Evolutionary conservation across 1,139 yeast species (phyloP).

Genomic region (Debaryomyces sp.): DNA sequence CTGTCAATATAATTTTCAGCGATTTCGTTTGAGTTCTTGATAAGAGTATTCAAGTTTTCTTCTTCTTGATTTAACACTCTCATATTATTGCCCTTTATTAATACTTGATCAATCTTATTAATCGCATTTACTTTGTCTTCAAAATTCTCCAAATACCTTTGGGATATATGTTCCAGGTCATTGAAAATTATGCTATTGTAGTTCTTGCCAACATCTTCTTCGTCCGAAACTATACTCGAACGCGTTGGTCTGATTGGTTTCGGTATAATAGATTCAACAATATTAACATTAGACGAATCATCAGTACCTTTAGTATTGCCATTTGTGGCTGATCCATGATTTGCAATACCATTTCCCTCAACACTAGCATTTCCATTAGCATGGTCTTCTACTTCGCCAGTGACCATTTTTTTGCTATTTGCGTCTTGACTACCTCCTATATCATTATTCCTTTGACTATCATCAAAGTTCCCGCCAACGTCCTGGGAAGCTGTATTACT

Average conservation of each 20-base stretch:
- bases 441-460: not conserved
- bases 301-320: not conserved
- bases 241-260: slow-evolving; percentile 2
- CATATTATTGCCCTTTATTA: slow-evolving; percentile 29
- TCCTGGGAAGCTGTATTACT: slow-evolving; percentile 16
- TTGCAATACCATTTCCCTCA: not conserved
- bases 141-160: slow-evolving; percentile 18
- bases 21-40: slow-evolving; percentile 29
- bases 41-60: slow-evolving; percentile 25
- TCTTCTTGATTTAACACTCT: slow-evolving; percentile 33
- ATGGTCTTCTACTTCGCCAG: not conserved
- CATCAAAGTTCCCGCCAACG: not conserved
- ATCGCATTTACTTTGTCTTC: slow-evolving; percentile 30
- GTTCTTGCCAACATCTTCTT: slow-evolving; percentile 7
- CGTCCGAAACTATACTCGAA: slow-evolving; percentile 4
- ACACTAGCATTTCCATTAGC: not conserved
- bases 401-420: not conserved
- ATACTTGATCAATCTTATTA: slow-evolving; percentile 31
- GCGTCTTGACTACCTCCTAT: not conserved
- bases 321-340: slow-evolving; percentile 1
- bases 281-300: not conserved
- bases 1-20: slow-evolving; percentile 39
- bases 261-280: slow-evolving; percentile 8
- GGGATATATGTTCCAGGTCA: slow-evolving; percentile 2
- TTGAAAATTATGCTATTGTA: slow-evolving; percentile 4